Evolutionary conservation across 2,329 filamentous ascomycete genomes (phyloP), one percentile per base, ranked within the genome.

Genomic region (Fusarium phyllophilum): DNA sequence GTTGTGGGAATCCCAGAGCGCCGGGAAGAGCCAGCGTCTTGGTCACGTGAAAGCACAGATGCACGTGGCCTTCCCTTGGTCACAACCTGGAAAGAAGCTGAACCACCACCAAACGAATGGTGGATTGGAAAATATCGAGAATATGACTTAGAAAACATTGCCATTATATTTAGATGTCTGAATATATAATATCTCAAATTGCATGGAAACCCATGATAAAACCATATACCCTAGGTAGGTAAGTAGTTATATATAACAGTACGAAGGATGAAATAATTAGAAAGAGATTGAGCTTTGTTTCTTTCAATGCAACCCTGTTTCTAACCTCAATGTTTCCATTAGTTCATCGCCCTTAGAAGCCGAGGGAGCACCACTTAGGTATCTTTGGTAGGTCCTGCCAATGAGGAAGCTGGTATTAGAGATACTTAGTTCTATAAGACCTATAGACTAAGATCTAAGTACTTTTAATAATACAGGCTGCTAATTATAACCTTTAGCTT

Each of bases 1-100:
- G 65, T 72, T 77, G 75, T 77, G 75, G 64, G 74, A 77, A 73
- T 62, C 36, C 66, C 49, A 57, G 48, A 48, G 42, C n/a, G 41
- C 58, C 39, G 44, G 58, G 60, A 77, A 58, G 60, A 70, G 54
- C 60, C 68, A 64, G 65, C 52, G 60, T 63, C 20, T 26, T 42
- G 34, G 46, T 76, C 75, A 77, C 75, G 75, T 77, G 75, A 18
- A 36, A 6, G 6, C 12, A 33, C 39, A 29, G 14, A 48, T 46
- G 62, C 66, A 70, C 60, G 68, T 70, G 67, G 26, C 54, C 29
- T 29, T 17, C 20, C 20, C 31, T 17, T 56, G 42, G 33, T 42
- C n/a, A 24, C 29, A 52, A 26, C 17, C 31, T 24, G n/a, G n/a
- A 52, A 34, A 34, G 22, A 51, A 52, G n/a, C 6, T 52, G 31